Conservation (phyloP, 2,329 filamentous ascomycete species). For the Trichoderma oligosporum region DNA sequence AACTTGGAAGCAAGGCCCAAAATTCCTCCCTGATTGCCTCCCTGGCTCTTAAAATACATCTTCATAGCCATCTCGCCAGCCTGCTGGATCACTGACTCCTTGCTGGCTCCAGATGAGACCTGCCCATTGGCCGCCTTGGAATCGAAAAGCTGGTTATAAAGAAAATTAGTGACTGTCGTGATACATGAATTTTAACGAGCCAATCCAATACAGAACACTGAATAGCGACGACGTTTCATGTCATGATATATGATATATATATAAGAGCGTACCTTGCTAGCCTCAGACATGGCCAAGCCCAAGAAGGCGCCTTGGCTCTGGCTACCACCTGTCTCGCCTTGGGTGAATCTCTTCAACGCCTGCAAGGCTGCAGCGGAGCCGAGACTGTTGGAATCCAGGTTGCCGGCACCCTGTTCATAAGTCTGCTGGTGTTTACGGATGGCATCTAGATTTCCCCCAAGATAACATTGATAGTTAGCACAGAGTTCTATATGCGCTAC, state of each 20-base stretch:
- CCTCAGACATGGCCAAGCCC: slow-evolving; percentile 82
- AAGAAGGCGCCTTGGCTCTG: slow-evolving; percentile 75
- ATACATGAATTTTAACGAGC: background rate
- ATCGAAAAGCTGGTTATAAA: slow-evolving; percentile 52
- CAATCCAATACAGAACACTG: too few relatives aligned
- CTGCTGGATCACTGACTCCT: slow-evolving; percentile 73
- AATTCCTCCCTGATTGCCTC: slow-evolving; percentile 39
- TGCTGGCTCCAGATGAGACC: slow-evolving; percentile 58
- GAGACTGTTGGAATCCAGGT: slow-evolving; percentile 49
- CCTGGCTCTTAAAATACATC: slow-evolving; percentile 82
- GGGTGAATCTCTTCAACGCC: slow-evolving; percentile 74
- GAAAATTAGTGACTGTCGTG: background rate
- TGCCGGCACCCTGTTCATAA: slow-evolving; percentile 54
- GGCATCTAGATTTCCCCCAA: slow-evolving; percentile 53
- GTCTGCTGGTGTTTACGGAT: slow-evolving; percentile 72
- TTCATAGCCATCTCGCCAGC: slow-evolving; percentile 85
- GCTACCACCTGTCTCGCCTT: slow-evolving; percentile 46
- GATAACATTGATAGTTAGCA: background rate
- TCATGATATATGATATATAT: background rate
- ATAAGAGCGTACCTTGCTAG: slow-evolving; percentile 68
- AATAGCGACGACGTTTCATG: background rate
- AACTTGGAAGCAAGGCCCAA: slow-evolving; percentile 48
- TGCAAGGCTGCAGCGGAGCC: slow-evolving; percentile 77
- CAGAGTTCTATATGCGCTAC: background rate
- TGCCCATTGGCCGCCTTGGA: slow-evolving; percentile 53